phyloP scores from a whole-genome alignment of 2,329 filamentous ascomycete genomes.

The Ceratocystis eucalypticola region DNA sequence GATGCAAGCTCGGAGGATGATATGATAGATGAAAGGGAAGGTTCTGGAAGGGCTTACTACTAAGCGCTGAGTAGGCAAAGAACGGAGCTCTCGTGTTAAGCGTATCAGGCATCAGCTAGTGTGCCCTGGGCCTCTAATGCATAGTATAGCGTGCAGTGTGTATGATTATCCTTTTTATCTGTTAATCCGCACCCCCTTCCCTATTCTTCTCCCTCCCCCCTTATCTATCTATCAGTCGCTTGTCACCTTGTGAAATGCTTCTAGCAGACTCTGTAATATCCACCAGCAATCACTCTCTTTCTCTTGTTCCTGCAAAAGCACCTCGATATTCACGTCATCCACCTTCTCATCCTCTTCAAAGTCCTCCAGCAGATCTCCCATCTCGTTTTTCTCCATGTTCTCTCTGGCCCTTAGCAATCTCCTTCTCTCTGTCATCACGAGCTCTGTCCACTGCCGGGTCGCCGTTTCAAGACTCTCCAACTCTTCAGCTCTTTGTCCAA shows the following conservation, averaged over 20 bases:
- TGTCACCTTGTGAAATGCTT: neutral
- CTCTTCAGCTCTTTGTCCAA: conserved; percentile 17
- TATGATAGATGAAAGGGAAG: conserved; percentile 29
- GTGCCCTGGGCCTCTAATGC: neutral
- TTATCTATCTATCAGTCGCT: neutral
- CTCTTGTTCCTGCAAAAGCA: neutral
- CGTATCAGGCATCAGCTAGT: too few relatives aligned
- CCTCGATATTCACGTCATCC: conserved; percentile 10
- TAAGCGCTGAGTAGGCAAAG: conserved; percentile 1
- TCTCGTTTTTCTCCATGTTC: conserved; percentile 7
- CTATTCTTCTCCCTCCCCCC: too few relatives aligned
- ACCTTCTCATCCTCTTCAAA: conserved; percentile 16
- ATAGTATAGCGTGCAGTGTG: neutral
- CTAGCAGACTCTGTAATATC: neutral
- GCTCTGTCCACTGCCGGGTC: conserved; percentile 14
- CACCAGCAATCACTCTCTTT: neutral
- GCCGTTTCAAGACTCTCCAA: conserved; percentile 17
- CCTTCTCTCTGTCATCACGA: conserved; percentile 8
- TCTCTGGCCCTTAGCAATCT: conserved; percentile 6
- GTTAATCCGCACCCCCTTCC: too few relatives aligned
- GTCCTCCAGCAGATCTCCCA: conserved; percentile 12
- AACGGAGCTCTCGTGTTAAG: neutral
- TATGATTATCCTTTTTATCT: neutral
- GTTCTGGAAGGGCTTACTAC: conserved; percentile 19
- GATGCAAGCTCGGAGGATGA: conserved; percentile 36